These are phyloP conservation scores for Claviceps cyperi DNA, from an alignment of 2,329 filamentous ascomycete genomes.

Conservation along the genomic window DNA sequence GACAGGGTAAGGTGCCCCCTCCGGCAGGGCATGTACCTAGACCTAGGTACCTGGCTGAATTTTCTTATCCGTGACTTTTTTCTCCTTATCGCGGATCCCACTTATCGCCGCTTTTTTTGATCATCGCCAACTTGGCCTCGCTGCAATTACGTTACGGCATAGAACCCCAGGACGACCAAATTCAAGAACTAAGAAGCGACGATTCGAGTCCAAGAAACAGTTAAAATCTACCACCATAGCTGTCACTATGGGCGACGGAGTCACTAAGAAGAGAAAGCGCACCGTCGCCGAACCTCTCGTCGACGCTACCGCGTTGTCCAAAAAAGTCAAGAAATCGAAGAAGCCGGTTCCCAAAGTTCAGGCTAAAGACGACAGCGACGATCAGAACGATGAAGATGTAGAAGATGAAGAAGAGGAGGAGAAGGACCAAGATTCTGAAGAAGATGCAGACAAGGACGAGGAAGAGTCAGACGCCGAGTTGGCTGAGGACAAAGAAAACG, in stretches of 20 bases:
- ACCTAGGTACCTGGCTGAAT: too few relatives aligned
- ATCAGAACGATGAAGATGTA: slow-evolving; percentile 15
- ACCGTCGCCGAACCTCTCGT: slow-evolving; percentile 19
- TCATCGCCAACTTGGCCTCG: not conserved
- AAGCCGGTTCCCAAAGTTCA: slow-evolving; percentile 16
- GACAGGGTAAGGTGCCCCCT: too few relatives aligned
- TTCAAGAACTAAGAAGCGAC: not conserved
- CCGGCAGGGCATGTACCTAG: too few relatives aligned
- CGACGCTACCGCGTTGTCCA: slow-evolving; percentile 10
- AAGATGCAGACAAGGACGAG: slow-evolving; percentile 12
- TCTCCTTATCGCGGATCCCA: slow-evolving; percentile 6
- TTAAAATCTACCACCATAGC: not conserved
- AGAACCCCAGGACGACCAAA: not conserved
- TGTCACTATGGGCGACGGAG: slow-evolving; percentile 19
- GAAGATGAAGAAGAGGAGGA: slow-evolving; percentile 15
- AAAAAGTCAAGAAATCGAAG: slow-evolving; percentile 30
- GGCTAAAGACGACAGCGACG: slow-evolving; percentile 14
- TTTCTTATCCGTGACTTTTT: slow-evolving; percentile 7
- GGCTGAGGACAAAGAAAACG: slow-evolving; percentile 5
- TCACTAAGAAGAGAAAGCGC: slow-evolving; percentile 31
- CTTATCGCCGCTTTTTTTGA: slow-evolving; percentile 5
- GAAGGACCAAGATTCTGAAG: slow-evolving; percentile 8
- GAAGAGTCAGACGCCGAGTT: slow-evolving; percentile 10
- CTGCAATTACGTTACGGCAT: not conserved
- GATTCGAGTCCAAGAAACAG: not conserved